These are phyloP conservation scores for Xylaria sp. DNA, from an alignment of 2,329 filamentous ascomycete genomes.

Conservation along the genomic window DNA sequence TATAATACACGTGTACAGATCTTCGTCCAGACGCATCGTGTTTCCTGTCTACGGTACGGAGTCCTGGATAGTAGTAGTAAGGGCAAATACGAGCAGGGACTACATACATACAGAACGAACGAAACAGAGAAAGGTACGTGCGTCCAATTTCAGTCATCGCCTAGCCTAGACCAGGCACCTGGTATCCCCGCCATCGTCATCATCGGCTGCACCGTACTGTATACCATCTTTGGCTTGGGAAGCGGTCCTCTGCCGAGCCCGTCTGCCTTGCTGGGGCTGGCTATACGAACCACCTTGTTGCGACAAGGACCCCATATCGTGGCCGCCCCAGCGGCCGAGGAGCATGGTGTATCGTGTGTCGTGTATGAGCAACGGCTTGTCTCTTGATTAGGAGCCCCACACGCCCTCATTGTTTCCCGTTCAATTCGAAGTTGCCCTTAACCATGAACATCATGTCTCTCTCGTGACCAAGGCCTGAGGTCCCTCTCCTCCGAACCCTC, in stretches of 20 bases:
- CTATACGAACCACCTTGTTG: conserved; percentile 12
- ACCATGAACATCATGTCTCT: conserved; percentile 11
- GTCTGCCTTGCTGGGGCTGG: conserved; percentile 8
- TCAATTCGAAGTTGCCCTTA: neutral
- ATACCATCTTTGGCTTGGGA: conserved; percentile 15
- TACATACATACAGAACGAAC: conserved; percentile 1
- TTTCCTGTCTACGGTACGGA: conserved; percentile 18
- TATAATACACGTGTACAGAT: neutral
- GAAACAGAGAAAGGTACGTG: conserved; percentile 27
- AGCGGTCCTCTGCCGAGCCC: conserved; percentile 6
- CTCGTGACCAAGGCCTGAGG: neutral
- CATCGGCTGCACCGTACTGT: conserved; percentile 21
- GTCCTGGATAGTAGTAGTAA: neutral
- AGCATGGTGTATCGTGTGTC: conserved; percentile 18
- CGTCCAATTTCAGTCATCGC: conserved; percentile 9
- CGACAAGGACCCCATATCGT: conserved; percentile 19
- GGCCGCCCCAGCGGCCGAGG: conserved; percentile 14
- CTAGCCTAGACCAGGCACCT: neutral
- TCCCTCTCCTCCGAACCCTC: neutral
- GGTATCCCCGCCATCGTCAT: conserved; percentile 16
- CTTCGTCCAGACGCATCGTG: conserved; percentile 23
- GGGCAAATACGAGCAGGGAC: neutral
- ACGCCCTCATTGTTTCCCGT: conserved; percentile 22
- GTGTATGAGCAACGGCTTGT: conserved; percentile 18
- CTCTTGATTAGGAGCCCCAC: conserved; percentile 20